Evolutionary conservation across 306 rosid genomes (phyloP).

Genomic region (Cicer bijugum): DNA sequence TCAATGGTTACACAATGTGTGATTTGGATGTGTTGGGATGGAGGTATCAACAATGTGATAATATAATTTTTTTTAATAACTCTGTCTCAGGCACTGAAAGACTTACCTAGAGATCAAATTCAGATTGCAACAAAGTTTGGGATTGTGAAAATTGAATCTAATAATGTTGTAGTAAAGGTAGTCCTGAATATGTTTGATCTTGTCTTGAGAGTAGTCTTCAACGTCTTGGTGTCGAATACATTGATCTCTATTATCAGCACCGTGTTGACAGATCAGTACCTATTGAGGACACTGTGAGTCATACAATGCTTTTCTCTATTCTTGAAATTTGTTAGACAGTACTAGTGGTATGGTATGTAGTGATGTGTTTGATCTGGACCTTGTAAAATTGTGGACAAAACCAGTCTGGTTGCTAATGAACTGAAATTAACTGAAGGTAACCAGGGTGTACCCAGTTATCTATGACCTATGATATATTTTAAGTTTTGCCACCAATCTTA

Average conservation of each 20-base stretch:
- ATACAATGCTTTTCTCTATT: not conserved
- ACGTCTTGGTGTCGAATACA: slow-evolving; percentile 73
- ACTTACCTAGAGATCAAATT: slow-evolving; percentile 72
- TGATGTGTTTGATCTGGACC: not conserved
- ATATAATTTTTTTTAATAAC: not conserved
- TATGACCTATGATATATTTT: not conserved
- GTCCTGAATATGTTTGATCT: slow-evolving; percentile 79
- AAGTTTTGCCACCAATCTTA: not conserved
- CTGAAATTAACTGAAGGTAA: not conserved
- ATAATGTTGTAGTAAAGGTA: slow-evolving; percentile 59
- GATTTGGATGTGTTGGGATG: no score
- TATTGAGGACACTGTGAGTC: slow-evolving; percentile 78
- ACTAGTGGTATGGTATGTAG: not conserved
- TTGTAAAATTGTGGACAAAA: not conserved
- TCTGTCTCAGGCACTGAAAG: slow-evolving; percentile 62
- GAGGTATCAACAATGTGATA: no score
- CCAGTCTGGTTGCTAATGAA: not conserved
- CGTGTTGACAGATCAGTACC: slow-evolving; percentile 75
- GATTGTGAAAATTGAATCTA: slow-evolving; percentile 43
- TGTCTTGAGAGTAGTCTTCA: slow-evolving; percentile 77
- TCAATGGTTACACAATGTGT: no score
- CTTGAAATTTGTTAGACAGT: not conserved
- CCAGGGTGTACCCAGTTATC: not conserved
- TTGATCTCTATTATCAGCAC: slow-evolving; percentile 90
- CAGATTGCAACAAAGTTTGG: slow-evolving; percentile 90